Evolutionary conservation across 2,329 filamentous ascomycete genomes (phyloP), one percentile per base, ranked within the genome.

Genomic region (Zymoseptoria brevis): DNA sequence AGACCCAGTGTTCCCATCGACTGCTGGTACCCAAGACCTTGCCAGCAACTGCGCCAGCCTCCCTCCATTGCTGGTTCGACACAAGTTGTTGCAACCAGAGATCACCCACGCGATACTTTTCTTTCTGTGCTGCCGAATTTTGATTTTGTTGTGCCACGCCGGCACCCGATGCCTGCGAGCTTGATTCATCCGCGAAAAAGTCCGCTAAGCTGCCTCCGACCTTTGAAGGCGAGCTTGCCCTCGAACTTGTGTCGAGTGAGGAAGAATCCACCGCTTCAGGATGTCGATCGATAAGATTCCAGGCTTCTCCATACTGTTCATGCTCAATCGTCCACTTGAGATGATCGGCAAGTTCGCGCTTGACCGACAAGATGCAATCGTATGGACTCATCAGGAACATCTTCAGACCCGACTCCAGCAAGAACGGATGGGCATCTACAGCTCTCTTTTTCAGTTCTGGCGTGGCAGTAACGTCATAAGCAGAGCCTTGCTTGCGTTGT

Each of bases 321-420:
- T 87, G 89, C 60, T 93, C 88, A 26, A 96, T 72, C 13, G 97
- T 79, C 93, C 93, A 99, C 7, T 81, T 78, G 21, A 97, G 77
- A 69, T 96, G 91, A 74, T 99, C 94, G 3, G 85, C 79, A 16
- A 96, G 79, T 69, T 96, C 92, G 66, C 94, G 82, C 71, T 92
- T 92, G 2, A 94, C 90, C 0, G 90, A 90, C 57, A 96, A 78
- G n/a, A 97, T 87, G 68, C 92, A 97, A 74, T 99, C 94, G 70
- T 95, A 99, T 0, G 94, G 94, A 67, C 91, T 96, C 69, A 96
- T 91, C 49, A 99, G 90, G 71, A 96, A 96, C 16, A 99, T 88
- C 69, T 97, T 89, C 65, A 87, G 79, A 6, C 86, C 86, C 45
- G 81, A 77, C 8, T 80, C 79, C 4, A 76, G 74, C 19, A 77